These are phyloP conservation scores for Ceratorhiza oryzae-sativae DNA, from an alignment of 1,284 basidiomycete genomes.

Conservation along the genomic window DNA sequence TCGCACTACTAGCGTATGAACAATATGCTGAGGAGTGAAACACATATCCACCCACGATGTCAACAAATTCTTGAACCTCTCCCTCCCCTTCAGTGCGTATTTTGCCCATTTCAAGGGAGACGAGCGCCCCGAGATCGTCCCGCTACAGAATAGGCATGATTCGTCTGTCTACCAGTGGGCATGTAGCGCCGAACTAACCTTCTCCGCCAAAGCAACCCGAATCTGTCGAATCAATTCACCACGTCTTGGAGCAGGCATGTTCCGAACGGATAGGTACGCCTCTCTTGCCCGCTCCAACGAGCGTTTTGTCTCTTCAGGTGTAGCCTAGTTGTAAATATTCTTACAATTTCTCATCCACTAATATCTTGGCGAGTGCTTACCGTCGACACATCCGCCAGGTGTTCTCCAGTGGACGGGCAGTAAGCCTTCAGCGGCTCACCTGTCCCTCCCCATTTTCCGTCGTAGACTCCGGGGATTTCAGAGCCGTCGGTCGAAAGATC, in stretches of 20 bases:
- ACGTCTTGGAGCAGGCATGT: constrained; percentile 83
- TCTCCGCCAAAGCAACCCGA: constrained; percentile 77
- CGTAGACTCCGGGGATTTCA: constrained; percentile 74
- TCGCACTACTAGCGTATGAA: constrained; percentile 58
- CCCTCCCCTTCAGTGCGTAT: constrained; percentile 91
- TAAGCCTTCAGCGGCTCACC: constrained; percentile 71
- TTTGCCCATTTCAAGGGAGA: constrained; percentile 78
- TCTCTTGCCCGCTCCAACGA: constrained; percentile 70
- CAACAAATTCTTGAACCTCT: constrained; percentile 94
- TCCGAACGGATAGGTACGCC: constrained; percentile 75
- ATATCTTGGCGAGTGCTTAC: constrained; percentile 52
- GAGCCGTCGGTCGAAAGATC: constrained; percentile 59
- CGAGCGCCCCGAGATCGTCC: constrained; percentile 80
- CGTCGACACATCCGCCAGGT: constrained; percentile 70
- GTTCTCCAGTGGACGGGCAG: constrained; percentile 80
- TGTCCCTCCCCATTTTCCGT: constrained; percentile 77
- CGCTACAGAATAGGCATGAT: constrained; percentile 56
- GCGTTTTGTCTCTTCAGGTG: constrained; percentile 69
- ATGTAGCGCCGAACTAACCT: constrained; percentile 57
- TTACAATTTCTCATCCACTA: not conserved
- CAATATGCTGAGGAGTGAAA: not conserved
- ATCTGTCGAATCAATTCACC: constrained; percentile 91
- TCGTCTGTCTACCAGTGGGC: constrained; percentile 3
- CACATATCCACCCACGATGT: constrained; percentile 66
- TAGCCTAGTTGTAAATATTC: constrained; percentile 56